Evolutionary conservation across 83 land plant genomes (phyloP), one percentile per base, ranked within the genome.

Genomic region (Picea abies): DNA sequence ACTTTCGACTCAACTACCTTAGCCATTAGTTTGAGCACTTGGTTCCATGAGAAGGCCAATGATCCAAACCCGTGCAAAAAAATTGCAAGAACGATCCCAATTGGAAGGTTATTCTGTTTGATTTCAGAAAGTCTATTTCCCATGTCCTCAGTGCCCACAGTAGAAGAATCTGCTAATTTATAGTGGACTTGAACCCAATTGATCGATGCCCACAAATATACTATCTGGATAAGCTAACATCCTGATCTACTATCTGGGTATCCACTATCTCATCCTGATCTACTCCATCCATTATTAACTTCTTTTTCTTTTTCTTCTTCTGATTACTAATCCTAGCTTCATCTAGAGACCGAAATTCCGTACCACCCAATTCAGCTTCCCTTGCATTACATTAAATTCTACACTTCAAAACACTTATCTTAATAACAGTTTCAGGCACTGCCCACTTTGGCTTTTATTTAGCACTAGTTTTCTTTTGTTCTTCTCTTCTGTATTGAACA

Each of bases 11-110:
- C 91, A 61, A 85, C 58, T 19, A 88, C 3, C 20, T 83, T 77
- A 10, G 99, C 93, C 52, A 97, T 85, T 35, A 88, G 94, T 84
- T 88, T 90, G 89, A 95, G 85, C 41, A 91, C 93, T 71, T 85
- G 61, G 32, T 84, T 63, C 98, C 99, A 95, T 9, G 99, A 97
- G 85, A 92, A 97, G 1, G 90, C 85, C 26, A 95, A 93, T 19
- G 99, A 98, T 32, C 99, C 98, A 90, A 97, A 97, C 1, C 99
- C 98, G 79, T 95, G 98, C n/a, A 97, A 67, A 1, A 93, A 79
- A 76, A 97, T n/a, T 62, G 90, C 86, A 22, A 96, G 94, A 77
- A n/a, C n/a, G n/a, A 89, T 7, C 65, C 88, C 90, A 62, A 84
- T 56, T 37, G 62, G 82, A 58, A 61, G 60, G 14, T 39, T 7